Conservation (phyloP, 176 grass and related monocot species). For the Carex scoparia region DNA sequence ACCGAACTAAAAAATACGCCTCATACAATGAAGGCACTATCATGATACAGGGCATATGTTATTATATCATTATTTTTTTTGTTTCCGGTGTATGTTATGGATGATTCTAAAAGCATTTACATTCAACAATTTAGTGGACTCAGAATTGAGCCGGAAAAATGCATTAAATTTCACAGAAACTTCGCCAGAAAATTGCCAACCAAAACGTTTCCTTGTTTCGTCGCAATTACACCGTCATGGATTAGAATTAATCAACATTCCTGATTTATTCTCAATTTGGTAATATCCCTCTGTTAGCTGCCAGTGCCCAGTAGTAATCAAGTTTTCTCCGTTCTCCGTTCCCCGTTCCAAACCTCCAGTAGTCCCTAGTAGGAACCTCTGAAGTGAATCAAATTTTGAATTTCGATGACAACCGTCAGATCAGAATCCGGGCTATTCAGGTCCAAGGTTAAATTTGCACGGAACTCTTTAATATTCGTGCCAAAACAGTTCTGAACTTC, state of each 20-base stretch:
- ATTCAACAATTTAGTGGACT: too few relatives aligned
- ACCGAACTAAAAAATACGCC: too few relatives aligned
- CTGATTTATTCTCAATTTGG: background rate
- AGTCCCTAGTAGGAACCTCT: too few relatives aligned
- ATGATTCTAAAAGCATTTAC: background rate
- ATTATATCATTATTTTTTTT: too few relatives aligned
- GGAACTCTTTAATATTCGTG: too few relatives aligned
- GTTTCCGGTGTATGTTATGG: too few relatives aligned
- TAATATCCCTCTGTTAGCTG: background rate
- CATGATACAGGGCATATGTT: background rate
- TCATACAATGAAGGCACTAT: too few relatives aligned
- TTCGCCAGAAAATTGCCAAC: slow-evolving; percentile 10
- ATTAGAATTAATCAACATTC: slow-evolving; percentile 10
- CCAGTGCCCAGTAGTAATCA: background rate
- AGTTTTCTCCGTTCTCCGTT: background rate
- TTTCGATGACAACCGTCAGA: too few relatives aligned
- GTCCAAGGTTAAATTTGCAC: too few relatives aligned
- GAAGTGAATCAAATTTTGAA: too few relatives aligned
- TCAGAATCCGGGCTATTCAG: too few relatives aligned
- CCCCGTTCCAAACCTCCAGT: background rate
- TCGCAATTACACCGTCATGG: background rate
- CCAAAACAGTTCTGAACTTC: too few relatives aligned
- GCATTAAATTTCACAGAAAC: background rate
- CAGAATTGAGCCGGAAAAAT: background rate
- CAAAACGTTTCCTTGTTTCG: slow-evolving; percentile 5